Percentiles rank a stretch among this genome's conserved stretches.
Conservation (phyloP, 192 early-diverging fungal genomes). For the Entomortierella lignicola region DNA sequence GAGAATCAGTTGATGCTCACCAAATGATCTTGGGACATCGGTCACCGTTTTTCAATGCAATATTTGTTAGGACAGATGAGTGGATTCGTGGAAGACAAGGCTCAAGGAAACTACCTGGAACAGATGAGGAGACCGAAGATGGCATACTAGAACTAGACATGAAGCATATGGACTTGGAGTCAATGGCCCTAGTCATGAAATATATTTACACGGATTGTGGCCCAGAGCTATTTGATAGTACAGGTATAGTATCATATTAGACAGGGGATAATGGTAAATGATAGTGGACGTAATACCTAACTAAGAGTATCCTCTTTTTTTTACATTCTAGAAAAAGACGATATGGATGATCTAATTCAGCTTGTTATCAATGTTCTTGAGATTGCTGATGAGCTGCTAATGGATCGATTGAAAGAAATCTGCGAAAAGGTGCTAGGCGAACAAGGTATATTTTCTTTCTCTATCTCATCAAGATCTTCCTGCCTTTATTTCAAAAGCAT, state of each 20-base stretch:
- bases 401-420: slow-evolving; percentile 59
- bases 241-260: slow-evolving; percentile 3
- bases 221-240: slow-evolving; percentile 52
- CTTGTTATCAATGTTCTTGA: slow-evolving; percentile 67
- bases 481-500: too few species aligned
- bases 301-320: not conserved
- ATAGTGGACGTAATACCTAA: too few species aligned
- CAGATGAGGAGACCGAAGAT: not conserved
- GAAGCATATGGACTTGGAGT: slow-evolving; percentile 59
- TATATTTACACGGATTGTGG: slow-evolving; percentile 68
- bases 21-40: slow-evolving; percentile 66
- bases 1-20: slow-evolving; percentile 48
- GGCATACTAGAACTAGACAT: slow-evolving; percentile 58
- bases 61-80: slow-evolving; percentile 59
- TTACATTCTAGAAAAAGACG: slow-evolving; percentile 29
- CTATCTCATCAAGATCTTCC: too few species aligned
- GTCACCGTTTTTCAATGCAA: slow-evolving; percentile 74
- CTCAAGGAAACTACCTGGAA: not conserved
- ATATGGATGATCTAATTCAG: slow-evolving; percentile 59
- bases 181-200: slow-evolving; percentile 63
- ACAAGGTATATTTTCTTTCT: slow-evolving; percentile 23
- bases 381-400: slow-evolving; percentile 73
- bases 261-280: not conserved
- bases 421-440: slow-evolving; percentile 50
- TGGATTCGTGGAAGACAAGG: slow-evolving; percentile 61